Percentiles rank a stretch among this genome's conserved stretches.
Conservation (phyloP, 208 protist species). For the Endotrypanum monterogeii region DNA sequence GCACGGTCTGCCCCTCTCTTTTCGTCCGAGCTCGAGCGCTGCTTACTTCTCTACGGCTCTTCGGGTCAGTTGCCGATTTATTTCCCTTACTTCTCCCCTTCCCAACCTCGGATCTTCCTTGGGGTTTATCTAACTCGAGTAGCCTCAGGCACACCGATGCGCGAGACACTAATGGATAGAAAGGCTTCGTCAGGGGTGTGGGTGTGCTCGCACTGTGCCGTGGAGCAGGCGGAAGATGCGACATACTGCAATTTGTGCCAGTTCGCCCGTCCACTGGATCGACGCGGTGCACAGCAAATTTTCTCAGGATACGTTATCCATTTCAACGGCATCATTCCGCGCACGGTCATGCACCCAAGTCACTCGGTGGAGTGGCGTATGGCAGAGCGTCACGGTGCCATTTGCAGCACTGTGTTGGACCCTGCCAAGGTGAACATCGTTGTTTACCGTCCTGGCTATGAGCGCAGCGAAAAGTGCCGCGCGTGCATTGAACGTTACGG, state of each 20-base stretch:
- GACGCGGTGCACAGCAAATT: conserved; percentile 79
- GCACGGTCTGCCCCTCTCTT: not conserved
- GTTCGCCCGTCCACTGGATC: conserved; percentile 65
- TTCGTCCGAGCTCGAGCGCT: not conserved
- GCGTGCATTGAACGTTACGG: conserved; percentile 59
- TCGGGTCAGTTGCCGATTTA: not conserved
- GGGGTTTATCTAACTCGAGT: not conserved
- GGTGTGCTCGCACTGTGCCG: conserved; percentile 58
- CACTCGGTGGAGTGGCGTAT: conserved; percentile 91
- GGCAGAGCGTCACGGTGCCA: conserved; percentile 86
- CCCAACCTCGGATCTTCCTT: not conserved
- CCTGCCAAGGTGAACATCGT: conserved; percentile 62
- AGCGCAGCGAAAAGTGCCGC: conserved; percentile 90
- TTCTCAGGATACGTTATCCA: conserved; percentile 84
- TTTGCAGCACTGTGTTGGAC: conserved; percentile 67
- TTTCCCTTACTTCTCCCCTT: not conserved
- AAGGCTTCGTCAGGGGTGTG: conserved; percentile 26
- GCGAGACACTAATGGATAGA: not conserved
- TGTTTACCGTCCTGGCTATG: conserved; percentile 86
- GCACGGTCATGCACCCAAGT: conserved; percentile 79
- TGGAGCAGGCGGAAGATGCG: conserved; percentile 46
- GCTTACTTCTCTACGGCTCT: not conserved
- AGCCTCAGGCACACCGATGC: not conserved
- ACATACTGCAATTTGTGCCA: conserved; percentile 78
- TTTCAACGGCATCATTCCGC: conserved; percentile 91